Percentiles rank a stretch among this genome's conserved stretches.
Evolutionary conservation across 2,329 filamentous ascomycete genomes (phyloP).

Genomic region (Chrysoporthe cubensis): DNA sequence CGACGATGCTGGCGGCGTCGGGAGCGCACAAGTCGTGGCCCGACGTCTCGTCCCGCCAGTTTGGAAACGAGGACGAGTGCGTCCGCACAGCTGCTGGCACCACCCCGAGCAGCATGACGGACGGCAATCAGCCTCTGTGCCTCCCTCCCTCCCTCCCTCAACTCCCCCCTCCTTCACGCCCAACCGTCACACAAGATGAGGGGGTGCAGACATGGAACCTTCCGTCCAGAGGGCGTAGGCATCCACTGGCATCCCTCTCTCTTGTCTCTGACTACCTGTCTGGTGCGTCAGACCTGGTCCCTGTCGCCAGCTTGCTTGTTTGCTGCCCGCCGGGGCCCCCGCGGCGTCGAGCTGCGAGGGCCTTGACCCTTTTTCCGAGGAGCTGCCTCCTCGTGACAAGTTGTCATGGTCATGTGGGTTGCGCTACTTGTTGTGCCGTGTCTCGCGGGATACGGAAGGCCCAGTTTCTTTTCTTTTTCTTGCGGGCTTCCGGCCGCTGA

Average conservation of each 20-base stretch:
- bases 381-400: background rate
- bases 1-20: background rate
- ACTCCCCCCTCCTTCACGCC: background rate
- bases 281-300: slow-evolving; percentile 14
- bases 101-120: background rate
- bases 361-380: too few relatives aligned
- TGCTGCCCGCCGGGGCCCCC: background rate
- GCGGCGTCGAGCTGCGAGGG: too few relatives aligned
- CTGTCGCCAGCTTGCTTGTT: slow-evolving; percentile 16
- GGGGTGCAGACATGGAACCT: slow-evolving; percentile 21
- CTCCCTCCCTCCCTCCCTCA: background rate
- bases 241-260: slow-evolving; percentile 4
- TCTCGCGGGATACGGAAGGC: background rate
- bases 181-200: slow-evolving; percentile 26
- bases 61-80: slow-evolving; percentile 20
- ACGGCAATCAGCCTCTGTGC: background rate
- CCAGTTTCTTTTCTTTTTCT: background rate
- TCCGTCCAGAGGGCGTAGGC: slow-evolving; percentile 10
- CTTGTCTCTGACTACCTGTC: slow-evolving; percentile 17
- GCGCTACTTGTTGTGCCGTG: background rate
- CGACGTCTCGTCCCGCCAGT: slow-evolving; percentile 16
- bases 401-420: background rate
- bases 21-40: slow-evolving; percentile 2
- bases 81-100: background rate
- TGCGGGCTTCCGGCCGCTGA: background rate